Evolutionary conservation across 2,329 filamentous ascomycete genomes (phyloP).

Genomic region (Penicillium sp.): DNA sequence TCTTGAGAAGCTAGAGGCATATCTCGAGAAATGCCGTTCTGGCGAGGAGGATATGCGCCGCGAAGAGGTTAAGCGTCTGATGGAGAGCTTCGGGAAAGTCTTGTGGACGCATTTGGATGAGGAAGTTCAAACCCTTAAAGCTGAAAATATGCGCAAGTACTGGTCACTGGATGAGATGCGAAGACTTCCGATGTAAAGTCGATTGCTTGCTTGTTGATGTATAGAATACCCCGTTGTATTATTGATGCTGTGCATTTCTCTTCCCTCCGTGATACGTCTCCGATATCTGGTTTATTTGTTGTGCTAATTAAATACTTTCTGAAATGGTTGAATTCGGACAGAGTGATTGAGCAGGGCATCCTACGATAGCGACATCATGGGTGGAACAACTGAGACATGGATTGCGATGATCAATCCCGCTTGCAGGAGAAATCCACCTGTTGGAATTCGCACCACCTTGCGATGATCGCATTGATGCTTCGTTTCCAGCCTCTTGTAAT

Average conservation of each 20-base stretch:
- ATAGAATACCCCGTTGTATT: constrained; percentile 7
- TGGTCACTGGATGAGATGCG: constrained; percentile 79
- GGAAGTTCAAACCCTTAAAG: constrained; percentile 77
- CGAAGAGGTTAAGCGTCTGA: constrained; percentile 68
- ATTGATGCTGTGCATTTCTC: background rate
- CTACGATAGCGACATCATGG: background rate
- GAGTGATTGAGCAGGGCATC: background rate
- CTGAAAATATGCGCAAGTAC: constrained; percentile 86
- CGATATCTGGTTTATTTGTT: background rate
- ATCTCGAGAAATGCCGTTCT: constrained; percentile 65
- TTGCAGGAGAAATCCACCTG: background rate
- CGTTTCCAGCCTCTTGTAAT: background rate
- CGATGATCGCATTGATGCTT: background rate
- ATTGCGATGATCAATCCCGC: background rate
- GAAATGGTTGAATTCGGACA: background rate
- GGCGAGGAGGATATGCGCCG: constrained; percentile 67
- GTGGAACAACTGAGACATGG: background rate
- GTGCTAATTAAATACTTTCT: background rate
- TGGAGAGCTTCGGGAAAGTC: constrained; percentile 80
- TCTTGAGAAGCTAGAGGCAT: constrained; percentile 70
- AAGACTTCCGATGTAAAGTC: constrained; percentile 67
- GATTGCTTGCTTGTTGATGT: background rate
- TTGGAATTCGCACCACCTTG: background rate
- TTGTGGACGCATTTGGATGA: constrained; percentile 84
- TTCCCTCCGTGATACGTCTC: background rate